Evolutionary conservation across 495 filamentous ascomycete genomes (phyloP), one percentile per base, ranked within the genome.

Genomic region (Penicillium silybi): DNA sequence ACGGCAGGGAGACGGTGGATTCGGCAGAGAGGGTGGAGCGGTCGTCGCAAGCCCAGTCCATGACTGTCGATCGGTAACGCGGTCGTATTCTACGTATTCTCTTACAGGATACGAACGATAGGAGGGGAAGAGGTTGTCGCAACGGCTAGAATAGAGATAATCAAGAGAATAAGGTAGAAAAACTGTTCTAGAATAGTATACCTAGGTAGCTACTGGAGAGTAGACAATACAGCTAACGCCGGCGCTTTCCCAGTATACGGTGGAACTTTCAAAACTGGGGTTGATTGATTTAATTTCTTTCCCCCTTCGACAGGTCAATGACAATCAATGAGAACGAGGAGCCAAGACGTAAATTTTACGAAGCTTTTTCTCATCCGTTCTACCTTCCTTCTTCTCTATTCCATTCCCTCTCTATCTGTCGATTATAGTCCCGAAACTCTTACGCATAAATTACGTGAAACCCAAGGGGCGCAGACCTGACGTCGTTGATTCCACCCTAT

Each of bases 361-460:
- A 16, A 18, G 37, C 37, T n/a, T 17, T 16, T 39, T 39, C n/a
- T 6, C 16, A 18, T n/a, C n/a, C n/a, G n/a, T 39, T 39, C 37
- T 39, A 16, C 7, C 16, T 18, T 19, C n/a, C 37, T 17, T 19
- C 18, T 9, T 6, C 18, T 19, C 41, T 25, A 11, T 25, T 19
- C 20, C 41, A 8, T 26, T 13, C 19, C 10, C 11, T 16, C 41
- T n/a, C 18, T 20, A 16, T 43, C 41, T 2, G 5, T 15, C 19
- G n/a, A n/a, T n/a, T n/a, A n/a, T n/a, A n/a, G 7, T 26, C 2
- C 18, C 20, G 15, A 18, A 39, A 39, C 37, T 5, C 17, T 32
- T 32, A 32, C 29, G 29, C 29, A 32, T 58, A 58, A 62, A 61
- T 50, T 62, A 64, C 62, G 38, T 50, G 58, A 59, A 62, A 62